Base-by-base conservation (phyloP, 208 protist species). In the Crithidia sp. region DNA sequence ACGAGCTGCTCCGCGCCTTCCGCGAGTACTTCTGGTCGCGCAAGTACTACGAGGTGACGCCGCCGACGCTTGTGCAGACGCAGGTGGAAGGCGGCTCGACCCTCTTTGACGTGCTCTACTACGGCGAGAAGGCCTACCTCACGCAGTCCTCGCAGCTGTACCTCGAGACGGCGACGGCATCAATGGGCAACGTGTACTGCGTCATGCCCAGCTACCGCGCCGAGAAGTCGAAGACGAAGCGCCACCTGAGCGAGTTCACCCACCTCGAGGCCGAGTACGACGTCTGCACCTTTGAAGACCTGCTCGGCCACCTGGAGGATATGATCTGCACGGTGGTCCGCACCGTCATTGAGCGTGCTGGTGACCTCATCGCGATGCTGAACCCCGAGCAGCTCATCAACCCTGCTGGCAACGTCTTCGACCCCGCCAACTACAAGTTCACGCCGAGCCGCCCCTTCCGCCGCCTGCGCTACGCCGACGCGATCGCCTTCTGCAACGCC, bases 121-220 rank as follows among this genome's bases (percentile, higher is more conserved):
- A 98, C 78, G 98, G 97, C 54, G 89, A 99, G 83, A 93, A 87
- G 54, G 98, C 99, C 5, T 99, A 99, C 79, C 83, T 99, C 14
- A 99, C 99, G 40, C 98, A 99, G 85, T 99, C 98, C 5, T 99
- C 96, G 28, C 99, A 99, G 91, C 93, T 99, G 4, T 99, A 99
- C 82, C 86, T 99, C 12, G 99, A 99, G 81, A 99, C 98, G 7
- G 85, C 89, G 58, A 94, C 98, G 41, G 84, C 98, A 55, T 90
- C 98, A 6, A 13, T 99, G 17, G 98, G 98, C 65, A 95, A 99
- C 77, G 92, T 97, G 17, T 99, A 98, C 83, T 99, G 97, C 78
- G 91, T 98, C 75, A 28, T 94, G 61, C 94, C 97, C 19, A 99
- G 96, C 45, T 99, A 99, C 87, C 90, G 99, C 67, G 98, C 98